These are phyloP conservation scores for Didymella glomerata DNA, from an alignment of 2,329 filamentous ascomycete genomes.

Conservation along the genomic window DNA sequence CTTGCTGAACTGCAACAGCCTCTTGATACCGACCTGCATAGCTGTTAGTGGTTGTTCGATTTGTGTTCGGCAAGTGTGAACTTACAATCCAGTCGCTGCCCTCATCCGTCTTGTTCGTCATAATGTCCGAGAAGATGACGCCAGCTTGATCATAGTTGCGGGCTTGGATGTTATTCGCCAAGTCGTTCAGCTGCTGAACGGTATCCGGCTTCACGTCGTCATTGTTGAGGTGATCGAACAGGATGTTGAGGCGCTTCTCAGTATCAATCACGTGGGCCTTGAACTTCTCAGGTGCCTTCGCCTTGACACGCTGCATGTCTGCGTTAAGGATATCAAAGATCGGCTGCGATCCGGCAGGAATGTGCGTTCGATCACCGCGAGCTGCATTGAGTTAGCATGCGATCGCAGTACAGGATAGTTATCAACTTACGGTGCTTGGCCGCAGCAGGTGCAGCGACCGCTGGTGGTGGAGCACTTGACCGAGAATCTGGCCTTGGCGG, in stretches of 20 bases:
- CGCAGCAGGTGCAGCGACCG: constrained; percentile 59
- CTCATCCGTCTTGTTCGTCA: constrained; percentile 59
- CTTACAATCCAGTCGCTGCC: constrained; percentile 62
- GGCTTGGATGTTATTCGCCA: constrained; percentile 55
- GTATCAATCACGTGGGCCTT: constrained; percentile 91
- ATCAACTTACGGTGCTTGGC: constrained; percentile 72
- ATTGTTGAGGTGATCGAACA: constrained; percentile 99
- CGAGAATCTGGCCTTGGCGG: constrained; percentile 53
- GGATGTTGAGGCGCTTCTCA: constrained; percentile 86
- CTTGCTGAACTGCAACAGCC: constrained; percentile 52
- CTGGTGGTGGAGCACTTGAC: constrained; percentile 60
- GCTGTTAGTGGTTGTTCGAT: constrained; percentile 6
- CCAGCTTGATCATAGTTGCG: constrained; percentile 58
- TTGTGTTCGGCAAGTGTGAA: constrained; percentile 14
- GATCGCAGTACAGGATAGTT: not conserved
- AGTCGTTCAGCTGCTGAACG: constrained; percentile 69
- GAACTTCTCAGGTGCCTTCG: constrained; percentile 85
- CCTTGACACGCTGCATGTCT: constrained; percentile 89
- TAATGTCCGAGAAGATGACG: constrained; percentile 56
- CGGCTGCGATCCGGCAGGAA: constrained; percentile 76
- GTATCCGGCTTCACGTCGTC: constrained; percentile 86
- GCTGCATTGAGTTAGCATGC: constrained; percentile 50
- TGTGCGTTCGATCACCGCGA: constrained; percentile 87
- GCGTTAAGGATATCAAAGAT: constrained; percentile 81
- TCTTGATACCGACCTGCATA: constrained; percentile 48